Conservation (phyloP, 176 grass and related monocot species). For the Poa pratensis region DNA sequence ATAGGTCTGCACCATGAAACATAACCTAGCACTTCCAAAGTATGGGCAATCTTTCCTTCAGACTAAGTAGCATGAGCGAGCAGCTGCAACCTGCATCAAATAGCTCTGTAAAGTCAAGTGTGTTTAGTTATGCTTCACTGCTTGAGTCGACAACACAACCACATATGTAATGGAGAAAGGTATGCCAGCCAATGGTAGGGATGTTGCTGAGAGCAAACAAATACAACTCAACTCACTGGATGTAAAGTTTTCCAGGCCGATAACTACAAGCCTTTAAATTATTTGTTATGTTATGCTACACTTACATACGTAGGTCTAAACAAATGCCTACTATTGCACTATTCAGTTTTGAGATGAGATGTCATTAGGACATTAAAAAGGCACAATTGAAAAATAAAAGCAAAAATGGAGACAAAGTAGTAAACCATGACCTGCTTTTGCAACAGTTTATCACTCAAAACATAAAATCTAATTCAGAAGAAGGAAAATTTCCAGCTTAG, state of each 20-base stretch:
- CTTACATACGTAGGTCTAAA: background rate
- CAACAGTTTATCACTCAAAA: no score
- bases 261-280: background rate
- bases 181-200: background rate
- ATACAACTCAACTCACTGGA: background rate
- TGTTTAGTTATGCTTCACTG: background rate
- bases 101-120: conserved; percentile 15
- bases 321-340: background rate
- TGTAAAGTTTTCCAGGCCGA: background rate
- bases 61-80: conserved; percentile 90
- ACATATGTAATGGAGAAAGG: background rate
- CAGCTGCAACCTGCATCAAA: conserved; percentile 75
- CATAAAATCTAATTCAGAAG: background rate
- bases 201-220: background rate
- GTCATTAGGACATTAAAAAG: background rate
- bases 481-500: background rate
- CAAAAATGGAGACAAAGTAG: background rate
- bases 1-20: no score
- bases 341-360: background rate
- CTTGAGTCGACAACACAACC: background rate
- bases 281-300: background rate
- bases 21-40: conserved; percentile 46
- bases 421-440: background rate
- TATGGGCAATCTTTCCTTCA: conserved; percentile 78
- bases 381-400: background rate